phyloP scores from a whole-genome alignment of 2,329 filamentous ascomycete species.

The Aspergillus eucalypticola region DNA sequence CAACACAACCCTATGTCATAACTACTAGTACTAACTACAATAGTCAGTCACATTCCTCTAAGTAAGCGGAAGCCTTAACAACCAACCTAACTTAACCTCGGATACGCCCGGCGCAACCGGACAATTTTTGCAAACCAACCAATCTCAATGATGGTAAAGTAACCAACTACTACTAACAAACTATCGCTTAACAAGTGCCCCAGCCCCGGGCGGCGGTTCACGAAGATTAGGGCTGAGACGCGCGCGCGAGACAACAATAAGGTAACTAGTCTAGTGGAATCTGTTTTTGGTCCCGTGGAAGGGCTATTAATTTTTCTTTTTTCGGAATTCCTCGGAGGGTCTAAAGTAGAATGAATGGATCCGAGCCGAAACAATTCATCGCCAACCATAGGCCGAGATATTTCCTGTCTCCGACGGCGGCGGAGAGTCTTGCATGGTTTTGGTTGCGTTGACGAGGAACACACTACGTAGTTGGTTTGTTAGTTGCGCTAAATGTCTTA shows the following conservation, averaged over 20 bases:
- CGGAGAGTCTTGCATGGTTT: neutral
- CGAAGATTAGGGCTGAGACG: conserved; percentile 2
- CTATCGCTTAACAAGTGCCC: neutral
- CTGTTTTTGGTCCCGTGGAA: neutral
- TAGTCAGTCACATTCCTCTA: too few relatives aligned
- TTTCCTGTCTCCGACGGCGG: neutral
- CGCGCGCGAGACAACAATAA: neutral
- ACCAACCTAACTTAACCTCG: neutral
- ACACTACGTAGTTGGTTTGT: neutral
- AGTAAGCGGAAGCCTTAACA: too few relatives aligned
- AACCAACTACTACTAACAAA: neutral
- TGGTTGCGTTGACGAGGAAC: neutral
- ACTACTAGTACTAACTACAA: neutral
- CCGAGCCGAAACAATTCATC: neutral
- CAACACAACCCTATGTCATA: too few relatives aligned
- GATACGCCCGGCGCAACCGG: neutral
- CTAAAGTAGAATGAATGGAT: neutral
- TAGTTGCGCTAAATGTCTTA: neutral
- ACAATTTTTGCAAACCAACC: neutral
- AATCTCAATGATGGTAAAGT: neutral
- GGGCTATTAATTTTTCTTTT: neutral
- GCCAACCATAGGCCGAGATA: neutral
- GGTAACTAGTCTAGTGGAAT: too few relatives aligned
- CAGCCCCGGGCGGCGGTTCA: neutral
- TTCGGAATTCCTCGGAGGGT: conserved; percentile 24